These are phyloP conservation scores for Picochlorum sp. DNA, from an alignment of 139 green algal species.

Conservation along the genomic window DNA sequence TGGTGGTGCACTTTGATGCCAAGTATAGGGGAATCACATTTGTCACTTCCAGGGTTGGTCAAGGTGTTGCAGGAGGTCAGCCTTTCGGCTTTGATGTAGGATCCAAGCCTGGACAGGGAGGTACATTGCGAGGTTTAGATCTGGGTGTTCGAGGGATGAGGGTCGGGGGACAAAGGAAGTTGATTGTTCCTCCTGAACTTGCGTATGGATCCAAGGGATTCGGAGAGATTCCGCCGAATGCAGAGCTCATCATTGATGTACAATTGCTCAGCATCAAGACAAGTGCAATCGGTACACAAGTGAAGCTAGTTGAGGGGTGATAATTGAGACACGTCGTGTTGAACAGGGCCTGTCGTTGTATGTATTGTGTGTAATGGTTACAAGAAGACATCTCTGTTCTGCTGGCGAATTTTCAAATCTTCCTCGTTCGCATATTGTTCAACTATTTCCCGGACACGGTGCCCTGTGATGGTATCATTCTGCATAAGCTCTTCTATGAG, in stretches of 20 bases:
- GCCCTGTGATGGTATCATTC: conserved; percentile 15
- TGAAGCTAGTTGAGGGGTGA: conserved; percentile 66
- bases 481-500: conserved; percentile 17
- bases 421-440: conserved; percentile 13
- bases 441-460: conserved; percentile 36
- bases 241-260: conserved; percentile 58
- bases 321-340: background rate
- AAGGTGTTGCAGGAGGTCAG: conserved; percentile 70
- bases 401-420: background rate
- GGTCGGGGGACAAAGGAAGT: conserved; percentile 58
- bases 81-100: conserved; percentile 87
- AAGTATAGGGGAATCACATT: conserved; percentile 52
- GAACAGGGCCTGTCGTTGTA: too few relatives aligned
- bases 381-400: background rate
- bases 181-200: conserved; percentile 68
- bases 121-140: conserved; percentile 64
- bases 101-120: conserved; percentile 31
- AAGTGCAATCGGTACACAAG: conserved; percentile 37
- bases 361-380: background rate
- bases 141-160: conserved; percentile 77
- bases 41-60: conserved; percentile 62
- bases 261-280: conserved; percentile 75
- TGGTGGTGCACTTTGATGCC: conserved; percentile 77
- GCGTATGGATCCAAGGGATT: conserved; percentile 58
- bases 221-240: conserved; percentile 68